Base-by-base conservation (phyloP, 257 asterid genomes). In the Catharanthus roseus region DNA sequence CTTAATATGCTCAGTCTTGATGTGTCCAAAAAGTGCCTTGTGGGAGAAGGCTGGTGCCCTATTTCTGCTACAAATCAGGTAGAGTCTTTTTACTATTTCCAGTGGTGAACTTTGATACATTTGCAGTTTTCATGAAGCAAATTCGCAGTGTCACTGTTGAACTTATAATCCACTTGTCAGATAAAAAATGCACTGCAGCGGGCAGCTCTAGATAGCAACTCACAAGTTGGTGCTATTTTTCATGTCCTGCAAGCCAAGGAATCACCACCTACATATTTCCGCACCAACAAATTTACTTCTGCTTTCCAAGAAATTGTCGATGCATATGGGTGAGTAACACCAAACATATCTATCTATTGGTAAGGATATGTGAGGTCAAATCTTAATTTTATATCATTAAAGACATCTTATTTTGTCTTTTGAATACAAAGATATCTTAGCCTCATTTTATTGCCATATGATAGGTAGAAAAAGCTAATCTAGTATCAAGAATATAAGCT, bases 31-130 rank as follows among this genome's bases (percentile, higher is more conserved):
- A 83, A 85, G 75, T 85, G 92, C 83, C 85, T 87, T 50, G 89
- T 87, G 18, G 89, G 89, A 67, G 88, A 87, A 80, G 92, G 92
- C n/a, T 87, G 92, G 92, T 85, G 89, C 77, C 92, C 92, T 63
- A 82, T 81, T 44, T 87, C 76, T 72, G 88, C 89, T 10, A 83
- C 84, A 75, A 69, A 71, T 76, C 85, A 85, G 86, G 92, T 87
- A 67, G 34, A 23, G 18, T 31, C 36, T 55, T 65, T 62, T 54
- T 18, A 21, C 45, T 42, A 12, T 66, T 77, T 61, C 45, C 47
- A 34, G 18, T 38, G 53, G 47, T 61, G 4, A 60, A 39, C 45
- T 68, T 56, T 24, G 70, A 23, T 18, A 24, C 24, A 58, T 33
- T 31, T 24, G 31, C 62, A 5, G 11, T n/a, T 18, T 49, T 28